These are phyloP conservation scores for Zoysia matrella DNA, from an alignment of 202 grass and related monocot genomes.

Conservation along the genomic window DNA sequence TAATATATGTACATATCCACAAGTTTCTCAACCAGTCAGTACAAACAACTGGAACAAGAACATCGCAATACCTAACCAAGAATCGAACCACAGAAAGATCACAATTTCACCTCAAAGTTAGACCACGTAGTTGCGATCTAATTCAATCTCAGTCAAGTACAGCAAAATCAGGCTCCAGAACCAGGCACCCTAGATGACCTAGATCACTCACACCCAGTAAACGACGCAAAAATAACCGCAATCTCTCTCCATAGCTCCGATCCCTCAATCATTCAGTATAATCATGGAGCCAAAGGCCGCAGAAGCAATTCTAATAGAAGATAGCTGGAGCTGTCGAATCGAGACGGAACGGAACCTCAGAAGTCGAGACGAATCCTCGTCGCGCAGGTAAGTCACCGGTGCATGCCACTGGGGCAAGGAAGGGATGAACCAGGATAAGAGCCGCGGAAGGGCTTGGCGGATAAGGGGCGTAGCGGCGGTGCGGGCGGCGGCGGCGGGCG, in stretches of 20 bases:
- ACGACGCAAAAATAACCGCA: background rate
- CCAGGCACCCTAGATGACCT: background rate
- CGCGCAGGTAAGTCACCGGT: background rate
- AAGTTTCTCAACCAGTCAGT: background rate
- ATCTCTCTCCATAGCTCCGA: background rate
- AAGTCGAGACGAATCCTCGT: constrained; percentile 1
- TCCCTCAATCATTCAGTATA: too few relatives aligned
- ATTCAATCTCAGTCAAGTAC: background rate
- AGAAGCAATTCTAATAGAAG: background rate
- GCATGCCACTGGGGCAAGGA: background rate
- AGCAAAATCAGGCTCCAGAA: background rate
- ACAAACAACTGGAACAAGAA: background rate
- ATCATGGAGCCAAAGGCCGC: background rate
- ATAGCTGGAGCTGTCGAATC: background rate
- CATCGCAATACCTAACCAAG: background rate
- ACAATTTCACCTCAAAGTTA: background rate
- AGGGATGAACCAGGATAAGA: constrained; percentile 1
- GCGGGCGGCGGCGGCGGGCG: too few relatives aligned
- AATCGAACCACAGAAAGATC: background rate
- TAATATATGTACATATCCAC: background rate
- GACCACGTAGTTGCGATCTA: background rate
- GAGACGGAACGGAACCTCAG: constrained; percentile 18
- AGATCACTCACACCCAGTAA: background rate
- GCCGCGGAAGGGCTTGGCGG: background rate
- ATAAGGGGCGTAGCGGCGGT: background rate